Evolutionary conservation across 2,329 filamentous ascomycete genomes (phyloP).

Genomic region (Colletotrichum neosansevieriae): DNA sequence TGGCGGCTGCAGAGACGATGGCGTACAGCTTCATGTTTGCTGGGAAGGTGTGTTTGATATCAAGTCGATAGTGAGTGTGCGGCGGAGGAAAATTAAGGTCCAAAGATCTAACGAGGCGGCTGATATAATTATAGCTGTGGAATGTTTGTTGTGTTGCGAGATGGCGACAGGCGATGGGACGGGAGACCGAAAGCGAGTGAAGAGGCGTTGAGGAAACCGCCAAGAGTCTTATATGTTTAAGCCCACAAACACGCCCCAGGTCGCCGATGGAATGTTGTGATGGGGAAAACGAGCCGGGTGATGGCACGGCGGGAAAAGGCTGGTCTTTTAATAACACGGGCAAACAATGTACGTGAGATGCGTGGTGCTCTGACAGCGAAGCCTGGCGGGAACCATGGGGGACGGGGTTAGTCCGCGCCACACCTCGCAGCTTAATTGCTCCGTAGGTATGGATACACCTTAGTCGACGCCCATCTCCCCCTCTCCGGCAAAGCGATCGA

Average conservation of each 20-base stretch:
- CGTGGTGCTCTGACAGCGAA: slow-evolving; percentile 6
- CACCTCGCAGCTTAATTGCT: slow-evolving; percentile 27
- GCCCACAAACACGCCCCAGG: slow-evolving; percentile 7
- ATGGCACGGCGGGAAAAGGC: slow-evolving; percentile 23
- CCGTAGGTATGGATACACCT: slow-evolving; percentile 1
- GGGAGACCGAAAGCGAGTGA: slow-evolving; percentile 1
- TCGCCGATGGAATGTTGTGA: slow-evolving; percentile 22
- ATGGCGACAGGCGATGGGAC: not conserved
- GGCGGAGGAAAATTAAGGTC: not conserved
- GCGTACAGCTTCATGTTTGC: slow-evolving; percentile 45
- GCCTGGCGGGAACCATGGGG: slow-evolving; percentile 30
- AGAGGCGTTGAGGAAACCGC: not conserved
- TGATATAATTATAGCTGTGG: not conserved
- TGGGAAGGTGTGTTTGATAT: not conserved
- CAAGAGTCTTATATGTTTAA: slow-evolving; percentile 4
- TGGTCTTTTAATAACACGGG: slow-evolving; percentile 24
- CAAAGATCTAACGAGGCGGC: not conserved
- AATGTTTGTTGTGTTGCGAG: not conserved
- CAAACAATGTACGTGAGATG: slow-evolving; percentile 30
- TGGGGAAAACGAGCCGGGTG: not conserved
- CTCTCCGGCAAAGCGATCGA: slow-evolving; percentile 8
- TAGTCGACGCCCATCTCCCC: slow-evolving; percentile 27
- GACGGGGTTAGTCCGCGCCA: slow-evolving; percentile 32
- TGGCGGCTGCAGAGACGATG: slow-evolving; percentile 43
- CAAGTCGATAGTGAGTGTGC: not conserved